Base-by-base conservation (phyloP, 441 rosid genomes). In the Codiaeum variegatum region DNA sequence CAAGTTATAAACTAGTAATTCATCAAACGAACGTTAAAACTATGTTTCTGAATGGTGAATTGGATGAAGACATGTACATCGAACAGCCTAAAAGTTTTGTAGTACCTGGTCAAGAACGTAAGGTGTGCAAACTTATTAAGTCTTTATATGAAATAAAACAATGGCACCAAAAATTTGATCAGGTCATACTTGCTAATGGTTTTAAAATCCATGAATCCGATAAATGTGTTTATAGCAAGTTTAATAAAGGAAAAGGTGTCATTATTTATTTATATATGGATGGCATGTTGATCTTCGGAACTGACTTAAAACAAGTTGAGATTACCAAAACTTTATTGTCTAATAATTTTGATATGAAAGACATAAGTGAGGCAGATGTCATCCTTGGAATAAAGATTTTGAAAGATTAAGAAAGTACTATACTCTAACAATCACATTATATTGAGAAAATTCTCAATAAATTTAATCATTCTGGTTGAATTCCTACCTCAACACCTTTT, bases 81-180 rank as follows among this genome's bases (percentile, higher is more conserved):
- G 36, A 34, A 34, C 36, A 34, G 6, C 6, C 36, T 34, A 1
- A 34, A 34, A 34, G 36, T 34, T 34, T 34, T 34, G 6, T 34
- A 3, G 36, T 34, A 34, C 36, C 36, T 34, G 36, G 36, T 34
- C 36, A 34, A 34, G 36, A 34, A 34, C 36, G 6, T 1, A 73
- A 77, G 18, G 67, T 73, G 29, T 73, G 38, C 10, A 73, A 73
- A 15, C 44, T 73, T 6, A 3, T 73, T 23, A 73, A 73, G 8
- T 78, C 71, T 6, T 34, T 64, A 4, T 76, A 76, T 65, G 42
- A 54, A 10, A n/a, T 79, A 0, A 73, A 79, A 19, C 31, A 79
- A 4, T 79, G 66, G 3, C 61, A 79, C 28, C 40, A 79, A 49
- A 76, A 67, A 16, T 75, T 79, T 72, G 77, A 79, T 44, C 31